Percentiles rank a stretch among this genome's conserved stretches.
phyloP scores from a whole-genome alignment of 2,329 filamentous ascomycete species.

The Pyrenochaeta sp. region DNA sequence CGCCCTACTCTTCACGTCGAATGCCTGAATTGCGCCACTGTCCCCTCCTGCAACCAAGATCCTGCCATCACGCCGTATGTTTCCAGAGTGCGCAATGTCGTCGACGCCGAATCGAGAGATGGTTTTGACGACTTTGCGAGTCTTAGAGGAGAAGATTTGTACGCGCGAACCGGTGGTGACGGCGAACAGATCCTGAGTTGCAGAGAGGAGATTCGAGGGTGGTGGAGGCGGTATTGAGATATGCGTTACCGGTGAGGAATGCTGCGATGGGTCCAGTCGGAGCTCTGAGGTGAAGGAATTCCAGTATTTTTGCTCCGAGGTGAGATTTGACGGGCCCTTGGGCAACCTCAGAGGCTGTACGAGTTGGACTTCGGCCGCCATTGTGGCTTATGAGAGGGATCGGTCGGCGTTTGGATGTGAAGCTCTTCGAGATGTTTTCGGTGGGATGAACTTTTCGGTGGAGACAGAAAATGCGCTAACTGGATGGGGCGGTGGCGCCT shows the following conservation, averaged over 20 bases:
- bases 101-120: constrained; percentile 84
- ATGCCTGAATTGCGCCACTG: constrained; percentile 90
- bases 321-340: constrained; percentile 80
- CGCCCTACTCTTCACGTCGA: constrained; percentile 86
- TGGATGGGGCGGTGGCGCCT: constrained; percentile 12
- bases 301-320: constrained; percentile 96
- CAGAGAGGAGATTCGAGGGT: constrained; percentile 47
- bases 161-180: constrained; percentile 94
- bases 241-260: constrained; percentile 87
- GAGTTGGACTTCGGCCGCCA: constrained; percentile 87
- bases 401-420: constrained; percentile 17
- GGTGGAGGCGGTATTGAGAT: constrained; percentile 74
- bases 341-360: constrained; percentile 84
- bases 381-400: constrained; percentile 50
- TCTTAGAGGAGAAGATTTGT: constrained; percentile 92
- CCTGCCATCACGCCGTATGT: constrained; percentile 86
- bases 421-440: constrained; percentile 15
- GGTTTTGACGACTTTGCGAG: constrained; percentile 89
- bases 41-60: constrained; percentile 93
- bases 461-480: constrained; percentile 22
- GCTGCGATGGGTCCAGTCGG: constrained; percentile 82
- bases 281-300: constrained; percentile 91
- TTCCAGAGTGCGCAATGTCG: constrained; percentile 87
- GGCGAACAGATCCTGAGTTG: constrained; percentile 75
- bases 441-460: constrained; percentile 33